Evolutionary conservation across 208 protist species (phyloP).

Genomic region (Histomonas meleagridis): DNA sequence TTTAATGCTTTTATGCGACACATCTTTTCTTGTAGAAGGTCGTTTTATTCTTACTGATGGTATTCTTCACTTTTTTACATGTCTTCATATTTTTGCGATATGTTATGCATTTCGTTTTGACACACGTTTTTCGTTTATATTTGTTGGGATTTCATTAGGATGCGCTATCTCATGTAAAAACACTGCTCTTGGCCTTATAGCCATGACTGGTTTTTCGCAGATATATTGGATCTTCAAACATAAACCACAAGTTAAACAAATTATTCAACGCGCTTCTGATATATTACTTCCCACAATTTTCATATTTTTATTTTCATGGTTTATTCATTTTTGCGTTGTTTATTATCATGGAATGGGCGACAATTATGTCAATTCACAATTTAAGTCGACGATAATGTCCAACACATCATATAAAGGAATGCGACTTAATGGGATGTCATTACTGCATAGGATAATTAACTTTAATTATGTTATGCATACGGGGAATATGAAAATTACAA

Average conservation of each 20-base stretch:
- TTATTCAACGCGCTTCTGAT: neutral
- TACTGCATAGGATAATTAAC: neutral
- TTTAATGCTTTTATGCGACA: neutral
- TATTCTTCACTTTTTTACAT: slow-evolving; percentile 11
- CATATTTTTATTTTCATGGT: neutral
- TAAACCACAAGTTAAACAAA: neutral
- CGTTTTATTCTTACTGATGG: slow-evolving; percentile 22
- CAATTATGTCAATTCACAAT: neutral
- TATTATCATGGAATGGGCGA: neutral
- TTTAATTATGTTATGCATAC: neutral
- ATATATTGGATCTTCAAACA: neutral
- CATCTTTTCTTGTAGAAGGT: neutral
- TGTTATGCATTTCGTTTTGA: neutral
- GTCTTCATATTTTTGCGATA: neutral
- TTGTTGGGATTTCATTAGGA: neutral
- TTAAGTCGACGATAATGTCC: neutral
- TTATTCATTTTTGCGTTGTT: neutral
- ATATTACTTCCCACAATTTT: neutral
- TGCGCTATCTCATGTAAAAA: neutral
- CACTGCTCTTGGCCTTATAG: neutral
- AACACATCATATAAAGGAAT: neutral
- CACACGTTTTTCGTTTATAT: neutral
- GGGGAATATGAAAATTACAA: neutral
- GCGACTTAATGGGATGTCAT: no score
- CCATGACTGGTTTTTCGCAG: neutral